These are phyloP conservation scores for Pogostemon cablin DNA, from an alignment of 257 asterid genomes.

Conservation along the genomic window DNA sequence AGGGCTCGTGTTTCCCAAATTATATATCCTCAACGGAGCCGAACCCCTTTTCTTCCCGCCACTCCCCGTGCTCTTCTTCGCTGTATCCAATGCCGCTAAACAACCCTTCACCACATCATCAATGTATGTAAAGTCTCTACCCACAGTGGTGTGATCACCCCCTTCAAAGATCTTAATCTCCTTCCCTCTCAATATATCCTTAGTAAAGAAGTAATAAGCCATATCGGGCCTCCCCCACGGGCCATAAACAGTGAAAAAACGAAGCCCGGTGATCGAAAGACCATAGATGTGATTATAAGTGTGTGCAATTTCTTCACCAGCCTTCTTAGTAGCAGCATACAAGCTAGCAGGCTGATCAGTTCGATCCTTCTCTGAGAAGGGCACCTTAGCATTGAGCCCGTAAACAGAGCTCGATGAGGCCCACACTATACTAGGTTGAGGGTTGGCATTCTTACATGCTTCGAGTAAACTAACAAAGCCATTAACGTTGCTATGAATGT, in stretches of 20 bases:
- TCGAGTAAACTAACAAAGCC: slow-evolving; percentile 76
- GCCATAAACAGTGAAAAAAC: slow-evolving; percentile 85
- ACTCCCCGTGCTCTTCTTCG: slow-evolving; percentile 67
- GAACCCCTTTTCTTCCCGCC: slow-evolving; percentile 65
- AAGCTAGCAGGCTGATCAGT: slow-evolving; percentile 86
- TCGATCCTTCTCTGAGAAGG: slow-evolving; percentile 71
- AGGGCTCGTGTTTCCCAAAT: slow-evolving; percentile 73
- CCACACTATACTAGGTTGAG: slow-evolving; percentile 78
- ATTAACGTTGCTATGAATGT: slow-evolving; percentile 64
- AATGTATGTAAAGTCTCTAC: slow-evolving; percentile 76
- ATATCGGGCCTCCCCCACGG: slow-evolving; percentile 95
- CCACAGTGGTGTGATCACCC: slow-evolving; percentile 65
- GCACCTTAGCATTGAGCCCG: slow-evolving; percentile 80
- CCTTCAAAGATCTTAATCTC: slow-evolving; percentile 74
- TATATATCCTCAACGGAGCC: slow-evolving; percentile 65
- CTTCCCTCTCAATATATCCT: slow-evolving; percentile 70
- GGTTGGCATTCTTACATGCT: slow-evolving; percentile 58
- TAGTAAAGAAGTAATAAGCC: slow-evolving; percentile 84
- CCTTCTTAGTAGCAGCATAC: slow-evolving; percentile 84
- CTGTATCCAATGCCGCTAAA: slow-evolving; percentile 67
- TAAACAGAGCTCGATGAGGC: slow-evolving; percentile 87
- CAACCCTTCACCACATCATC: slow-evolving; percentile 90
- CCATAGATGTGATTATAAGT: slow-evolving; percentile 78
- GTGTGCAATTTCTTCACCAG: slow-evolving; percentile 90
- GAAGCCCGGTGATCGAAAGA: slow-evolving; percentile 72